Evolutionary conservation across 129 eudicot genomes (phyloP).

Genomic region (Flaveria robusta): DNA sequence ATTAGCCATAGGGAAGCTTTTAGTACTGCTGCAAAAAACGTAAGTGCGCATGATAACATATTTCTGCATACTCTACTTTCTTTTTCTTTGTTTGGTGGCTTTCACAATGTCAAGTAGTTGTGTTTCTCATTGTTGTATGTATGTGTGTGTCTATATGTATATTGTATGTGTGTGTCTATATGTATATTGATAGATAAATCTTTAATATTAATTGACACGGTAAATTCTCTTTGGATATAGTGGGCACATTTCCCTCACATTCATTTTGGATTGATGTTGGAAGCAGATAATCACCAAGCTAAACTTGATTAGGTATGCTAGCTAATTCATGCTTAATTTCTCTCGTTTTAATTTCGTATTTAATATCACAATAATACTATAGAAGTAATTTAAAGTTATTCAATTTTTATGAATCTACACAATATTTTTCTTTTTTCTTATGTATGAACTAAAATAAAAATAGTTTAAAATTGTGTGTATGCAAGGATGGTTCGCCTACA

Average conservation of each 20-base stretch:
- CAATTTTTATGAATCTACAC: not conserved
- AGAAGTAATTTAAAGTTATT: not conserved
- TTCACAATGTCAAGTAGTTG: slow-evolving; percentile 23
- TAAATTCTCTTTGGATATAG: slow-evolving; percentile 39
- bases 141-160: not conserved
- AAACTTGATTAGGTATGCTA: slow-evolving; percentile 69
- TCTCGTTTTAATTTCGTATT: not conserved
- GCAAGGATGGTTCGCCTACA: no score
- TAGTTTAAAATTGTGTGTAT: not conserved
- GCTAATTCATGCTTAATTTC: not conserved
- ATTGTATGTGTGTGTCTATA: not conserved
- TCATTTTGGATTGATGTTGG: slow-evolving; percentile 95
- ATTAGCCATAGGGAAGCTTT: slow-evolving; percentile 98
- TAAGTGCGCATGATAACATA: slow-evolving; percentile 34
- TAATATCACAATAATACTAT: not conserved
- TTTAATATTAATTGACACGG: slow-evolving; percentile 1
- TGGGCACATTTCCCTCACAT: slow-evolving; percentile 99
- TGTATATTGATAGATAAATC: not conserved
- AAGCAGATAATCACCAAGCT: slow-evolving; percentile 63
- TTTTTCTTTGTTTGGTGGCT: slow-evolving; percentile 35
- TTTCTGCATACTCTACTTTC: slow-evolving; percentile 36
- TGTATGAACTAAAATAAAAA: not conserved
- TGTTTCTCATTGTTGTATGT: not conserved
- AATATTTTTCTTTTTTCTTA: not conserved
- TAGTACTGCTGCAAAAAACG: slow-evolving; percentile 87